Evolutionary conservation across 2,329 filamentous ascomycete species (phyloP), one percentile per base, ranked within the genome.

Genomic region (Botrytis deweyae): DNA sequence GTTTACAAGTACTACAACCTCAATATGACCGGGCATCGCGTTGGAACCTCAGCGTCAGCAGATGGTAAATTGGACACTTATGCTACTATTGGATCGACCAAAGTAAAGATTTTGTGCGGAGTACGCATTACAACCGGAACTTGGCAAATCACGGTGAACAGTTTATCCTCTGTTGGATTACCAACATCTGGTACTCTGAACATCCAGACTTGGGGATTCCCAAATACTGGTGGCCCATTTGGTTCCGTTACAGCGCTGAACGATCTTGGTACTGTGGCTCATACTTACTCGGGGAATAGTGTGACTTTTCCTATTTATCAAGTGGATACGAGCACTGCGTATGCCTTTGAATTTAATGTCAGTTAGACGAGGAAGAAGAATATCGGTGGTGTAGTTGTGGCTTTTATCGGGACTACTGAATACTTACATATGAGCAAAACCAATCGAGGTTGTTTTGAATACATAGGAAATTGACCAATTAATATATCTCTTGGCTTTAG

Each of bases 1-100:
- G 81, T 86, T 16, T 87, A 87, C 77, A 83, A 84, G 71, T 86
- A 86, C 78, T 87, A 86, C 77, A 80, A 82, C 63, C 76, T 79
- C 4, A 83, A 83, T 62, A 86, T 86, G 84, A 83, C 82, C 0
- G 85, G 85, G 5, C 69, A 80, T 22, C 81, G 84, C 25, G 80
- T 83, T 8, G 80, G 79, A 0, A 84, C 83, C 3, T 78, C 79
- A 0, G 80, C 79, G 0, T 82, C 83, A 0, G 74, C 71, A 5
- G 78, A 79, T 55, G 20, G 20, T 6, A 44, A 72, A 20, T 40
- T 77, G 25, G 77, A 80, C 65, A 75, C 74, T 1, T 80, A 77
- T 52, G 77, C 77, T 18, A 78, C 76, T 0, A 71, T 78, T 33
- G 77, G 76, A 12, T 55, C 36, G n/a, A 74, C 75, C 36, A 67